Evolutionary conservation across 495 filamentous ascomycete species (phyloP).

Genomic region (Stereocaulon alpinum): DNA sequence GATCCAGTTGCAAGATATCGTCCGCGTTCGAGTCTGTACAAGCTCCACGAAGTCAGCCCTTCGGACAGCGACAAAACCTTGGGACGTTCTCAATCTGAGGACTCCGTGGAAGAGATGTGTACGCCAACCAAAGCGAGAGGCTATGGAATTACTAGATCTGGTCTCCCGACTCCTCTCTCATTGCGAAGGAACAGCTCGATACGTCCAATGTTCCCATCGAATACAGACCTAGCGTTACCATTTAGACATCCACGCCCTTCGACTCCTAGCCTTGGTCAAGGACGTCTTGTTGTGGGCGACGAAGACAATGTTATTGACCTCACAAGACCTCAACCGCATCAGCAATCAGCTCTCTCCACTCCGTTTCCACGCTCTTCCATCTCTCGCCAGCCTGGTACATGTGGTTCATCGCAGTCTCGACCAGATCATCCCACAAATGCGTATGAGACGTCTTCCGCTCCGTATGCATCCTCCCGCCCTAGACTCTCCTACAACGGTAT

Average conservation of each 20-base stretch:
- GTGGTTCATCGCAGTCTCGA: neutral
- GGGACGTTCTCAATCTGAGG: neutral
- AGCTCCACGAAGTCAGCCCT: neutral
- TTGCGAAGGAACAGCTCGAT: neutral
- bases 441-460: neutral
- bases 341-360: neutral
- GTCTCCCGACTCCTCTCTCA: neutral
- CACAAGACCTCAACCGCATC: neutral
- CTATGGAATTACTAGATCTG: neutral
- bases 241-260: neutral
- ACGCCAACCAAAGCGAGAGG: neutral
- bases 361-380: neutral
- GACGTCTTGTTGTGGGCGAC: neutral
- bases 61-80: neutral
- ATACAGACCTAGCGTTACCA: neutral
- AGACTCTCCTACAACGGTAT: neutral
- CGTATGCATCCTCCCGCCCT: neutral
- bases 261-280: neutral
- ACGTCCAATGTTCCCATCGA: neutral
- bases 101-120: neutral
- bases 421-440: neutral
- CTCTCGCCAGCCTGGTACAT: neutral
- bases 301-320: neutral
- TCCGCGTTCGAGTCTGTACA: neutral
- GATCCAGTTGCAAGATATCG: neutral